These are phyloP conservation scores for Phoenix dactylifera DNA, from an alignment of 176 grass and related monocot species.

Conservation along the genomic window DNA sequence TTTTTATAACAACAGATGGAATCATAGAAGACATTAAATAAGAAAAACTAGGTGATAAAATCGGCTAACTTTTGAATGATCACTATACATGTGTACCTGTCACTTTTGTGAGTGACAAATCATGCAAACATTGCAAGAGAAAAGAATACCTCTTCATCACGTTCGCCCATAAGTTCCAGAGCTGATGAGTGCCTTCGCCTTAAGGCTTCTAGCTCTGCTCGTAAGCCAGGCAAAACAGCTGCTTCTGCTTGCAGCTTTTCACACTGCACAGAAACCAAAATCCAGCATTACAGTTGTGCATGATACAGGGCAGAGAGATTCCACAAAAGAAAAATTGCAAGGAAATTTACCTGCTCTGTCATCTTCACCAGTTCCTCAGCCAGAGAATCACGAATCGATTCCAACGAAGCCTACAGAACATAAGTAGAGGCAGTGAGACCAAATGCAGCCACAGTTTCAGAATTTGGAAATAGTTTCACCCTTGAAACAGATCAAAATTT, in stretches of 20 bases:
- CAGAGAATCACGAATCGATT: slow-evolving; percentile 91
- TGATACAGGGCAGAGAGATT: slow-evolving; percentile 1
- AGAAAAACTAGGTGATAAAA: too few species aligned
- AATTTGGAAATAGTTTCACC: neutral
- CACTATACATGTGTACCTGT: too few species aligned
- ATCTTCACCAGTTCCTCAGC: slow-evolving; percentile 97
- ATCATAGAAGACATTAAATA: too few species aligned
- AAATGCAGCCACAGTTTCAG: neutral
- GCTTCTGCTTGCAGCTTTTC: slow-evolving; percentile 78
- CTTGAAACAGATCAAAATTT: neutral
- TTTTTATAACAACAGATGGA: too few species aligned
- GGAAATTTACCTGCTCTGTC: slow-evolving; percentile 76
- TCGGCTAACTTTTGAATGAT: too few species aligned
- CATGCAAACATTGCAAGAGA: slow-evolving; percentile 3
- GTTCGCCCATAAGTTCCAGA: slow-evolving; percentile 98
- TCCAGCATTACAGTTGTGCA: neutral
- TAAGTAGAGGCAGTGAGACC: neutral
- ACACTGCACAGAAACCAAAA: slow-evolving; percentile 48
- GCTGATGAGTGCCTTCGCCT: slow-evolving; percentile 87
- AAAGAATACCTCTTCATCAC: slow-evolving; percentile 84
- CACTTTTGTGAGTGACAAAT: neutral
- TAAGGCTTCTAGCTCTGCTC: slow-evolving; percentile 80
- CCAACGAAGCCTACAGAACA: slow-evolving; percentile 64
- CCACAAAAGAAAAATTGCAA: too few species aligned
- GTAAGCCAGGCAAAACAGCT: slow-evolving; percentile 72